Conservation (phyloP, 768 basidiomycete genomes). For the Agaricus blazei region DNA sequence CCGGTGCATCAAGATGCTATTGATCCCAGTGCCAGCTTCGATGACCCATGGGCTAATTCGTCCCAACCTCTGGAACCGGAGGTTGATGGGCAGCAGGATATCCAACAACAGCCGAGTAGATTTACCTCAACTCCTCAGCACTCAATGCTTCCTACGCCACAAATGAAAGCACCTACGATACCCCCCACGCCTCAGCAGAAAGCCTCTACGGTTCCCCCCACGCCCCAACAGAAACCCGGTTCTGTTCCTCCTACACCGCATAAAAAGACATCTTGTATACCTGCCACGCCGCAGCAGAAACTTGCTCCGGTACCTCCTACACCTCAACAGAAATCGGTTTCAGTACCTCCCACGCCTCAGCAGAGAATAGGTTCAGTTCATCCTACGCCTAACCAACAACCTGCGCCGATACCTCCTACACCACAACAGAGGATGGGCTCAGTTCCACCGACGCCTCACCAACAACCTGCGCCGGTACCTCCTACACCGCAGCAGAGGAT, state of each 20-base stretch:
- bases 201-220: background rate
- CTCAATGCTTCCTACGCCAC: background rate
- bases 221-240: background rate
- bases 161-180: background rate
- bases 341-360: background rate
- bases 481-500: no score
- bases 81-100: background rate
- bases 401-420: background rate
- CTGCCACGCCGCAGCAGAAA: background rate
- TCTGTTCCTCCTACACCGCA: background rate
- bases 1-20: background rate
- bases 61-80: background rate
- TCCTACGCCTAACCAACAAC: background rate
- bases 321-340: background rate
- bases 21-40: background rate
- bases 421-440: background rate
- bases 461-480: background rate
- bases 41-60: background rate
- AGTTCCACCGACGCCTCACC: background rate
- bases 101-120: background rate
- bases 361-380: background rate
- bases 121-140: background rate
- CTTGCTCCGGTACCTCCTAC: background rate
- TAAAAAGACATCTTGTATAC: background rate
- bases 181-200: background rate